Evolutionary conservation across 2,329 filamentous ascomycete genomes (phyloP).

Genomic region (Microdochium paspali): DNA sequence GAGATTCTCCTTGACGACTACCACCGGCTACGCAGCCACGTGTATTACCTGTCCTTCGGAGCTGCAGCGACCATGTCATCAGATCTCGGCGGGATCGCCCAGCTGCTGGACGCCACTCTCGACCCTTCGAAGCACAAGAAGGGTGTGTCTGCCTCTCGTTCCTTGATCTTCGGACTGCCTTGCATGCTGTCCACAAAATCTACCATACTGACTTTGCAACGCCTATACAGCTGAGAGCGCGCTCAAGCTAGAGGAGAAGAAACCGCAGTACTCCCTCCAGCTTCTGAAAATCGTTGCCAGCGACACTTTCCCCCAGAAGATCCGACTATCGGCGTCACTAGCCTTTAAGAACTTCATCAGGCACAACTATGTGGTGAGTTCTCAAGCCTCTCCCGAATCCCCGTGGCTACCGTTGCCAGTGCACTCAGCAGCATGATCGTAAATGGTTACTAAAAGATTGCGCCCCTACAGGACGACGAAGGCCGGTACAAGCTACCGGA

Average conservation of each 20-base stretch:
- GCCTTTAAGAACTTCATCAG: constrained; percentile 99
- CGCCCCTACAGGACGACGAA: constrained; percentile 63
- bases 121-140: constrained; percentile 82
- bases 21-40: background rate
- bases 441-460: too few relatives aligned
- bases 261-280: constrained; percentile 77
- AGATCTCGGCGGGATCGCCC: constrained; percentile 54
- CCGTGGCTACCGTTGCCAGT: too few relatives aligned
- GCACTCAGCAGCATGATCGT: too few relatives aligned
- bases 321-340: constrained; percentile 76
- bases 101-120: constrained; percentile 83
- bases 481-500: constrained; percentile 81
- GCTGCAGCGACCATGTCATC: constrained; percentile 37
- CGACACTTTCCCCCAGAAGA: constrained; percentile 61
- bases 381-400: background rate
- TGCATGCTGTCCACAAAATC: constrained; percentile 14
- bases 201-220: constrained; percentile 8
- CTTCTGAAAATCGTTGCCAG: constrained; percentile 87
- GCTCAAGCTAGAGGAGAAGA: constrained; percentile 69
- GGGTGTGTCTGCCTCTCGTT: constrained; percentile 46
- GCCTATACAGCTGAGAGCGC: constrained; percentile 61
- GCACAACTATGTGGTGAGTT: constrained; percentile 74
- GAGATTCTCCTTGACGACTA: background rate
- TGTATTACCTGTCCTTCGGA: background rate
- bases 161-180: too few relatives aligned